A percentile compares a stretch with the other conserved stretches of the same genome.
Conservation (phyloP, 225 moss, liverwort and hornwort genomes). For the Straminergon stramineum region DNA sequence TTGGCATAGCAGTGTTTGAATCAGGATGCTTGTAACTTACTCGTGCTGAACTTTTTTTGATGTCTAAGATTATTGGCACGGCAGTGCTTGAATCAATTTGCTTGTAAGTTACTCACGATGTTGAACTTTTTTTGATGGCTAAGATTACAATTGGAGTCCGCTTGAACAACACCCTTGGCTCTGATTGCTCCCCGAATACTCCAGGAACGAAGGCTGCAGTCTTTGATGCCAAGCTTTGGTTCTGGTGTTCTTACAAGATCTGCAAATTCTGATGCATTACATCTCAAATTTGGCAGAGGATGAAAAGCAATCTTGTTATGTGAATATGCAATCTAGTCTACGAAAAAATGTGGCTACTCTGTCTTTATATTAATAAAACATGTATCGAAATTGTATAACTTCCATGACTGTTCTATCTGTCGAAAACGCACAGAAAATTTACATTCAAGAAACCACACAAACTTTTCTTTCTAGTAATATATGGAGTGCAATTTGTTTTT, state of each 20-base stretch:
- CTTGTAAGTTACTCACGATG: not conserved
- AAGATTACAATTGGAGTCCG: not conserved
- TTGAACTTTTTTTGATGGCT: not conserved
- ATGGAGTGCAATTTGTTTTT: not conserved
- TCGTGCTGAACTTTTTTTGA: not conserved
- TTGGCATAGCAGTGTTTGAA: not conserved
- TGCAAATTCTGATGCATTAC: not conserved
- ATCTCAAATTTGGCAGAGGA: not conserved
- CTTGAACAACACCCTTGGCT: not conserved
- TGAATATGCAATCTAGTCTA: not conserved
- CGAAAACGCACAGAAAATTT: too few relatives aligned
- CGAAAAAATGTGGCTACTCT: not conserved
- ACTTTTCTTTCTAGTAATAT: not conserved
- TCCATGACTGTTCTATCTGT: too few relatives aligned
- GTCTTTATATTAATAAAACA: too few relatives aligned
- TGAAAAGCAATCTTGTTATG: not conserved
- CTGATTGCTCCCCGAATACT: not conserved
- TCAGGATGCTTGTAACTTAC: not conserved
- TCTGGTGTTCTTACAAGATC: not conserved
- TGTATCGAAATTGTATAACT: too few relatives aligned
- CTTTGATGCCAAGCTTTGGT: not conserved
- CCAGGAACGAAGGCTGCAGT: not conserved
- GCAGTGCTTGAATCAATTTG: not conserved
- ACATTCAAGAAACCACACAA: too few relatives aligned
- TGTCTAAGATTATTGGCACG: not conserved